Base-by-base conservation (phyloP, 208 protist genomes). In the Wallacemonas sp. region DNA sequence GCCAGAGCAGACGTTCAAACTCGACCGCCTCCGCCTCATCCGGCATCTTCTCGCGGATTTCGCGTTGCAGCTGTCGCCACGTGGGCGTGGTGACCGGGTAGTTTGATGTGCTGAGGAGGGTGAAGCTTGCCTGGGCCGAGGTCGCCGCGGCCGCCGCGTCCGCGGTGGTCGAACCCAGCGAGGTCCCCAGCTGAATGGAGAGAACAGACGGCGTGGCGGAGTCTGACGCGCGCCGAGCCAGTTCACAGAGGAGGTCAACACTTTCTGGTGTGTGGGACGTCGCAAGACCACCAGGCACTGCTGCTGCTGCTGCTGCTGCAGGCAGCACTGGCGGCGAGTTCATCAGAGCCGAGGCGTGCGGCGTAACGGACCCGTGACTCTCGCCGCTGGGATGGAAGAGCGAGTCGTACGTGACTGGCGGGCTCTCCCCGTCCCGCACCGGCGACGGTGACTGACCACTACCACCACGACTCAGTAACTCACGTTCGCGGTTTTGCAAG, bases 1-100 rank as follows among this genome's bases (percentile, higher is more conserved):
- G 55, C 16, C n/a, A 34, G 39, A 87, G 56, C 23, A 90, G 84
- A 3, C 19, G 2, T 49, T 82, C 77, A 54, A 90, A 87, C 24
- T 61, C 70, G 1, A 19, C 17, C 14, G 74, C 76, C 56, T 83
- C 72, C 23, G 79, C 70, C 12, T 66, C 56, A 2, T 33, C 47
- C 9, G 26, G 68, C 1, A 89, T 39, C 41, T 77, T 75, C 6
- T 52, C 46, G 9, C 67, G 61, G 30, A 89, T 61, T 11, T 71
- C 46, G 16, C 57, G 26, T 49, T 65, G 68, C 57, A 89, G 60
- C 16, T 74, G 48, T 23, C 56, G 14, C 83, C 83, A 89, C 24
- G 36, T 69, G 0, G 71, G 55, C 33, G 82, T 88, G 21, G 55
- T 30, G 27, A 66, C 61, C 0, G 68, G 58, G 68, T 72, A 72